Conservation (phyloP, 768 basidiomycete species). For the Leccinum ochraceum region DNA sequence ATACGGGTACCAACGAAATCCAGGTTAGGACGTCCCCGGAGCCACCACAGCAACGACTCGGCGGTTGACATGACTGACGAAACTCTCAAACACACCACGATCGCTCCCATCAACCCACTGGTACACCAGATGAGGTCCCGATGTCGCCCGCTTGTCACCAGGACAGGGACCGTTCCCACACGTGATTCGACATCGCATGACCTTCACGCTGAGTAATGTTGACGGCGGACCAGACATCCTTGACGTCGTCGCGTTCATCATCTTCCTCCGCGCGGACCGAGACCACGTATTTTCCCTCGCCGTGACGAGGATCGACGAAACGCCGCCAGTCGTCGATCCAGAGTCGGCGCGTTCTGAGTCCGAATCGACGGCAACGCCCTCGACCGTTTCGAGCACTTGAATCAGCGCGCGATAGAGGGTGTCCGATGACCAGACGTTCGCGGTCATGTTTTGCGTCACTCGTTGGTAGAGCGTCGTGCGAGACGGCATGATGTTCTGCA, state of each 20-base stretch:
- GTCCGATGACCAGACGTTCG: slow-evolving; percentile 7
- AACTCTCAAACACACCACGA: slow-evolving; percentile 60
- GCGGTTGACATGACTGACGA: slow-evolving; percentile 62
- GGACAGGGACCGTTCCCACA: slow-evolving; percentile 18
- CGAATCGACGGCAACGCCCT: slow-evolving; percentile 22
- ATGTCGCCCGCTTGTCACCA: slow-evolving; percentile 11
- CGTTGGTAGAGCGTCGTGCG: slow-evolving; percentile 57
- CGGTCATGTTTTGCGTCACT: slow-evolving; percentile 12
- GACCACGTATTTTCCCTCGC: slow-evolving; percentile 63
- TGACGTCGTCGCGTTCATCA: slow-evolving; percentile 13
- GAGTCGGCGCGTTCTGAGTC: slow-evolving; percentile 1
- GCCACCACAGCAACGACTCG: slow-evolving; percentile 36
- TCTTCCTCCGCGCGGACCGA: slow-evolving; percentile 58
- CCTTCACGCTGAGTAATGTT: slow-evolving; percentile 5
- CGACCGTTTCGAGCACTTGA: slow-evolving; percentile 37
- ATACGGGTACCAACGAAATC: background rate
- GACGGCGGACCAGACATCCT: slow-evolving; percentile 2
- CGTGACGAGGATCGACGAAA: slow-evolving; percentile 27
- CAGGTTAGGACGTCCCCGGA: background rate
- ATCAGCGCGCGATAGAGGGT: slow-evolving; percentile 24
- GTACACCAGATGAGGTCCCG: slow-evolving; percentile 36
- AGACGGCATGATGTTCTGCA: slow-evolving; percentile 56
- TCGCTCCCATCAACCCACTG: slow-evolving; percentile 67
- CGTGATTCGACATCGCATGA: slow-evolving; percentile 29
- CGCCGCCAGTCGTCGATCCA: background rate